These are phyloP conservation scores for Coleophoma cylindrospora DNA, from an alignment of 2,329 filamentous ascomycete genomes.

Conservation along the genomic window DNA sequence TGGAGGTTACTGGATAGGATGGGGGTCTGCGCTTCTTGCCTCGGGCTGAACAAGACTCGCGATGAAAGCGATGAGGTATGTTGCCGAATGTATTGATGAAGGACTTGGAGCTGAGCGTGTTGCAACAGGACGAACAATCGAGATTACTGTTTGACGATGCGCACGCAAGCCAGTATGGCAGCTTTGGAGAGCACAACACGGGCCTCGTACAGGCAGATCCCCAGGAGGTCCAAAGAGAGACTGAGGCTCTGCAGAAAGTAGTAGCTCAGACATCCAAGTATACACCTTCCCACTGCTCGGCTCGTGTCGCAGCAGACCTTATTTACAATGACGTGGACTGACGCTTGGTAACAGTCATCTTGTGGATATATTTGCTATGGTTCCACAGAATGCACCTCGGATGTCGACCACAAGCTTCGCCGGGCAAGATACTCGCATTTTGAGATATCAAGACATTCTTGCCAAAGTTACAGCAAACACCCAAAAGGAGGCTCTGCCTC, in stretches of 20 bases:
- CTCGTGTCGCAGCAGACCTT: too few species aligned
- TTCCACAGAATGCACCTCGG: conserved; percentile 41
- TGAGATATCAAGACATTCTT: conserved; percentile 57
- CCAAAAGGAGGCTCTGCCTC: conserved; percentile 29
- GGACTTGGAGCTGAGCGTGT: too few species aligned
- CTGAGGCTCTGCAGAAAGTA: conserved; percentile 58
- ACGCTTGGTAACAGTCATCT: conserved; percentile 45
- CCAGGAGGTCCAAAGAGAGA: conserved; percentile 58
- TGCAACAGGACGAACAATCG: conserved; percentile 29
- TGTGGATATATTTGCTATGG: conserved; percentile 64
- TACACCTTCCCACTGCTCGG: conserved; percentile 15
- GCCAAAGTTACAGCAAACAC: conserved; percentile 50
- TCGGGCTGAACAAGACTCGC: conserved; percentile 42
- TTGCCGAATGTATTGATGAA: not conserved
- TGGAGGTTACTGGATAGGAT: conserved; percentile 29
- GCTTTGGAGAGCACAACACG: conserved; percentile 52
- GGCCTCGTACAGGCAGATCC: conserved; percentile 50
- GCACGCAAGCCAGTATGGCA: conserved; percentile 55
- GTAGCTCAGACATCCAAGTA: conserved; percentile 62
- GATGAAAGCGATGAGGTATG: conserved; percentile 51
- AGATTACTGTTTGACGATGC: conserved; percentile 57
- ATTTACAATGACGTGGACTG: too few species aligned
- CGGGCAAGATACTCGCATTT: conserved; percentile 49
- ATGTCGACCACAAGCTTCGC: conserved; percentile 35
- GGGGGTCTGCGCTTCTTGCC: conserved; percentile 58